These are phyloP conservation scores for Pleurotus tuber-regium DNA, from an alignment of 768 basidiomycete genomes.

Conservation along the genomic window DNA sequence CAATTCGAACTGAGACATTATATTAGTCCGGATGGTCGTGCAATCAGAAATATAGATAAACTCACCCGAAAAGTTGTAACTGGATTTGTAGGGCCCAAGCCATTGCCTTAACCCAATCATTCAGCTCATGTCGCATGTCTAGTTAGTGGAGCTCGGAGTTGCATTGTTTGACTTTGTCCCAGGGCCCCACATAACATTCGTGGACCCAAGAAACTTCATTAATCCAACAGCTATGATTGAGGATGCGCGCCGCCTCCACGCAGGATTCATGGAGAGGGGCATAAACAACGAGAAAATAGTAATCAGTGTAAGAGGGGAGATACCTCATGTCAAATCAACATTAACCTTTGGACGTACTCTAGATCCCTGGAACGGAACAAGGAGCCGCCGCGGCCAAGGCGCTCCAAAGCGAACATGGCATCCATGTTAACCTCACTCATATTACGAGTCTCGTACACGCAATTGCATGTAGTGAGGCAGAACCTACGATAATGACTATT, in stretches of 20 bases:
- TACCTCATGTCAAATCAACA: neutral
- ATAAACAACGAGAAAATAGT: constrained; percentile 39
- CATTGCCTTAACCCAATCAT: neutral
- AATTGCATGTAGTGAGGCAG: constrained; percentile 51
- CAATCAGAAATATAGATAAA: neutral
- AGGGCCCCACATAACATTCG: constrained; percentile 48
- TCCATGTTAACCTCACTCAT: constrained; percentile 48
- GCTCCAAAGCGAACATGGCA: constrained; percentile 35
- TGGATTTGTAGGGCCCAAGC: constrained; percentile 25
- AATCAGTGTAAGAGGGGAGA: constrained; percentile 43
- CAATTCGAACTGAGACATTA: too few species aligned
- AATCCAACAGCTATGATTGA: constrained; percentile 36
- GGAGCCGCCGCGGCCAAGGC: constrained; percentile 47
- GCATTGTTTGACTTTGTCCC: constrained; percentile 40
- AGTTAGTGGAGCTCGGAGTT: constrained; percentile 52
- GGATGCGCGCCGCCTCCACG: constrained; percentile 39
- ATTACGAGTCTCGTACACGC: constrained; percentile 58
- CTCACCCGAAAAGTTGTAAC: constrained; percentile 16
- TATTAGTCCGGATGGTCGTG: neutral
- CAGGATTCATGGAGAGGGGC: constrained; percentile 38
- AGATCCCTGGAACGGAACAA: constrained; percentile 59
- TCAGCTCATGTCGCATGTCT: neutral
- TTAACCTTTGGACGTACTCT: neutral
- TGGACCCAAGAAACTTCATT: constrained; percentile 46
- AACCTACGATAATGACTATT: constrained; percentile 46